These are phyloP conservation scores for Backusella morwellensis DNA, from an alignment of 192 early-diverging fungal genomes.

Conservation along the genomic window DNA sequence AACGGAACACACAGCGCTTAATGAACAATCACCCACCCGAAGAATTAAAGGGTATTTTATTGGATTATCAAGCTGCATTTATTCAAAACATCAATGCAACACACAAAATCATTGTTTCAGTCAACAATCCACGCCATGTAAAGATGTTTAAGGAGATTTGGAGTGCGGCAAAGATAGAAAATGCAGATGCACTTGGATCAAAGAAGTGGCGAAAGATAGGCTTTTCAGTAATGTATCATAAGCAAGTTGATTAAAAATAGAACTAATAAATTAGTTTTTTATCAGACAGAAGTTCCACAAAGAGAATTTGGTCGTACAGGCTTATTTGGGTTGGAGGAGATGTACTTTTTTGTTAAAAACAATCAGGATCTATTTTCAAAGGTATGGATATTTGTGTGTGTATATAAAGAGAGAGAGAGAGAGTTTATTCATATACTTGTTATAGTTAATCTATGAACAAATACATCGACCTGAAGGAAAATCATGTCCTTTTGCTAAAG, in stretches of 20 bases:
- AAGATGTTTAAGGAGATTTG: slow-evolving; percentile 54
- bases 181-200: slow-evolving; percentile 30
- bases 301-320: slow-evolving; percentile 63
- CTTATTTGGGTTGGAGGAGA: slow-evolving; percentile 60
- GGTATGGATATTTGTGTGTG: slow-evolving; percentile 20
- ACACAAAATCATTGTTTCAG: slow-evolving; percentile 46
- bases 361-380: slow-evolving; percentile 46
- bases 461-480: slow-evolving; percentile 39
- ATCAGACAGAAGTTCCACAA: slow-evolving; percentile 56
- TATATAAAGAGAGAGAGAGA: not conserved
- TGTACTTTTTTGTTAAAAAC: slow-evolving; percentile 51
- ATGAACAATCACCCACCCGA: slow-evolving; percentile 57
- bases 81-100: slow-evolving; percentile 54
- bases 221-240: slow-evolving; percentile 51
- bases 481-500: slow-evolving; percentile 60
- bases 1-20: slow-evolving; percentile 30
- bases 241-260: not conserved
- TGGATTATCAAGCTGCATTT: slow-evolving; percentile 66
- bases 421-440: not conserved
- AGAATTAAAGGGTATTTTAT: slow-evolving; percentile 56
- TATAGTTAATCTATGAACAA: slow-evolving; percentile 48
- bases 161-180: slow-evolving; percentile 41
- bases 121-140: slow-evolving; percentile 51
- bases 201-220: slow-evolving; percentile 64
- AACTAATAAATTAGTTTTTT: slow-evolving; percentile 12